These are phyloP conservation scores for Nasturtium officinale DNA, from an alignment of 345 rosid genomes.

Conservation along the genomic window DNA sequence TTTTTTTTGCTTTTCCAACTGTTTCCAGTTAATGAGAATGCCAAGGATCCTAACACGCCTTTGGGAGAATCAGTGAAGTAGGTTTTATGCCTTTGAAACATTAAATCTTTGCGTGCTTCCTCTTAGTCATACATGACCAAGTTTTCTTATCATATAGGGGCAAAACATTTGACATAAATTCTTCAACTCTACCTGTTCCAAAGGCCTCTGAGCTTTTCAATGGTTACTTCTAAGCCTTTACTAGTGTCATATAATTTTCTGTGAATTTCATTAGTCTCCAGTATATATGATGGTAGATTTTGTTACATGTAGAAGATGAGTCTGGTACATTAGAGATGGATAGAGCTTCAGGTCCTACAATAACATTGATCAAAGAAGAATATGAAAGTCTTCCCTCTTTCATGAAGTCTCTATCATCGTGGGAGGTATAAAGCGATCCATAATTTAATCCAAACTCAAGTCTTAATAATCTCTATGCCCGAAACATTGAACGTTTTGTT, in stretches of 20 bases:
- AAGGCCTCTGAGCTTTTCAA: slow-evolving; percentile 29
- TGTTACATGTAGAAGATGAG: slow-evolving; percentile 36
- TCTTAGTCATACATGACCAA: slow-evolving; percentile 1
- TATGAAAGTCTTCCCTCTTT: slow-evolving; percentile 75
- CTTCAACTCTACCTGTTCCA: slow-evolving; percentile 27
- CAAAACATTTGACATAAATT: slow-evolving; percentile 37
- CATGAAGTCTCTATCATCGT: slow-evolving; percentile 67
- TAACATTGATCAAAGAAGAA: slow-evolving; percentile 56
- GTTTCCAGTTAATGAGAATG: slow-evolving; percentile 46
- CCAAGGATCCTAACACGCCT: slow-evolving; percentile 34
- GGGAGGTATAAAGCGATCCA: slow-evolving; percentile 73
- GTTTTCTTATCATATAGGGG: slow-evolving; percentile 41
- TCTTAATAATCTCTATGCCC: background rate
- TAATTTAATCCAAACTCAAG: no score
- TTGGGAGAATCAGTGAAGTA: slow-evolving; percentile 50
- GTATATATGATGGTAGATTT: slow-evolving; percentile 5
- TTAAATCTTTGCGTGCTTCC: background rate
- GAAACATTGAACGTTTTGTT: background rate
- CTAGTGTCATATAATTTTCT: slow-evolving; percentile 4
- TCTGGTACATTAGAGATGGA: slow-evolving; percentile 33
- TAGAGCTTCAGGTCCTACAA: slow-evolving; percentile 32
- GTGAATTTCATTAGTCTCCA: background rate
- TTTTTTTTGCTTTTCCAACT: slow-evolving; percentile 3
- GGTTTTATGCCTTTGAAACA: slow-evolving; percentile 34
- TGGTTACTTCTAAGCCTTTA: slow-evolving; percentile 48